Base-by-base conservation (phyloP, 306 rosid species). In the Glycine tomentella region DNA sequence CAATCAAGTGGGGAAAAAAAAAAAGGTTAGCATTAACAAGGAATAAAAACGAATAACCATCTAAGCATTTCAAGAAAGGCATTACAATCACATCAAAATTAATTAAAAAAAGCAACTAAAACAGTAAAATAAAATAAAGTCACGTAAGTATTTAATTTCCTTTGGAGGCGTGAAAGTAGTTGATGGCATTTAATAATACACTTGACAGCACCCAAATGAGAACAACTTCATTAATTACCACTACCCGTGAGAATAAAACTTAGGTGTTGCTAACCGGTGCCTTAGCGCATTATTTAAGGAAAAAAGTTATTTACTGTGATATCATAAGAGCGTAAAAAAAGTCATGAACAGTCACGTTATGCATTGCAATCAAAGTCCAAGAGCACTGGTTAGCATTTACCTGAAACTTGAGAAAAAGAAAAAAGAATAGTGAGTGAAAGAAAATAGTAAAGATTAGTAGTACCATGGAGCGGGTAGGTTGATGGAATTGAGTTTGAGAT, bases 391-490 rank as follows among this genome's bases (percentile, higher is more conserved):
- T 25, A 25, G 31, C 31, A 25, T 25, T 25, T 25, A 1, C 31
- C 31, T 25, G 31, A 25, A 25, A 25, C 31, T 25, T 25, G 31
- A 25, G 31, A 25, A 25, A 48, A 15, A 61, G 50, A 14, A 3
- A 13, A 20, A 8, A 12, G 9, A 51, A 66, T 14, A 58, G 53
- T 12, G 2, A 25, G 57, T 1, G 31, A 25, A 25, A 25, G 2
- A 25, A 25, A 25, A 25, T 25, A 25, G 31, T 25, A 25, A 25
- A 25, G 31, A 25, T 25, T 25, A 25, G 1, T 13, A 53, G 20
- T 64, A 34, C 99, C 99, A 93, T 20, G 97, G 98, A 71, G 91
- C 90, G 2, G 98, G 97, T 58, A 91, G 94, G 17, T 87, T 81
- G 51, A 89, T 0, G 17, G 98, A 80, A 45, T 63, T 65, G 68